Conservation (phyloP, 441 rosid species). For the Euphorbia celastroides region DNA sequence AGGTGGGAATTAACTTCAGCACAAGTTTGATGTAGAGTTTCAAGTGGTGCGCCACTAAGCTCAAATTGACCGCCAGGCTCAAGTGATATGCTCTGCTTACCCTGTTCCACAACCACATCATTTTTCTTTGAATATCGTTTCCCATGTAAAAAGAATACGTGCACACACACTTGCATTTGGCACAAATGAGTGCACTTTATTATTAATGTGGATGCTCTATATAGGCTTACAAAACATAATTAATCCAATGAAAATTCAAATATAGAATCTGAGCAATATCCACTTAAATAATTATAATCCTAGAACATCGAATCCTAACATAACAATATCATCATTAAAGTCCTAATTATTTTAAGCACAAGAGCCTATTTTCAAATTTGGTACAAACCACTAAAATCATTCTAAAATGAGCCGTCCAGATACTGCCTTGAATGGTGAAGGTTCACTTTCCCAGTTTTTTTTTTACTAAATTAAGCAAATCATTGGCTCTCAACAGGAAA, state of each 20-base stretch:
- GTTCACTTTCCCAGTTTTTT: neutral
- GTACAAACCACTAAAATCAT: neutral
- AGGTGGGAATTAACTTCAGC: conserved; percentile 99
- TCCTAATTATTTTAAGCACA: too few species aligned
- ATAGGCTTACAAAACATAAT: too few species aligned
- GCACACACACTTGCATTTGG: too few species aligned
- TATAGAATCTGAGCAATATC: too few species aligned
- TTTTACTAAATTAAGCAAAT: neutral
- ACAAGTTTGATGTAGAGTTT: conserved; percentile 98
- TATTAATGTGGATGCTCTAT: too few species aligned
- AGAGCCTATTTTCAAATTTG: neutral
- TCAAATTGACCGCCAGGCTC: conserved; percentile 99
- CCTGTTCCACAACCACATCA: conserved; percentile 43
- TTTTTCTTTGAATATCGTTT: conserved; percentile 4
- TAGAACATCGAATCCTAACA: too few species aligned
- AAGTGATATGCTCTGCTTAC: conserved; percentile 94
- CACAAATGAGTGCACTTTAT: too few species aligned
- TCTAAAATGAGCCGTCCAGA: neutral
- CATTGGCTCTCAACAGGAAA: neutral
- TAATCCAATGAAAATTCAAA: too few species aligned
- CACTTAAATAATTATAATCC: too few species aligned
- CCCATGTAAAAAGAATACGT: too few species aligned
- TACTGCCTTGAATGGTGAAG: conserved; percentile 2
- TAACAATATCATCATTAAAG: too few species aligned
- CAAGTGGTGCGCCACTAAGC: conserved; percentile 99